phyloP scores from a whole-genome alignment of 805 yeast genomes.

The Barnettozyma vustinii region DNA sequence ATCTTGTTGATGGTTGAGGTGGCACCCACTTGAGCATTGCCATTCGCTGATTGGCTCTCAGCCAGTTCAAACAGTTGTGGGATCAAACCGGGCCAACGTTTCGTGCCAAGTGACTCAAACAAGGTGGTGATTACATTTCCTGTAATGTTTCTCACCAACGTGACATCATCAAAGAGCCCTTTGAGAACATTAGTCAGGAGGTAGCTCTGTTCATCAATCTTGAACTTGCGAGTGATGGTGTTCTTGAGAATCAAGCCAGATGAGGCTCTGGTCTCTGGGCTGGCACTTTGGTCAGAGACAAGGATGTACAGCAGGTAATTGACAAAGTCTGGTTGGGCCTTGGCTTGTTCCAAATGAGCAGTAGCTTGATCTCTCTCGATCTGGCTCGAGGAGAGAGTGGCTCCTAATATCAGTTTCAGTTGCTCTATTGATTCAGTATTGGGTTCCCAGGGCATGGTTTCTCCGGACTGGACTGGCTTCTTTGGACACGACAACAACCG shows the following conservation, averaged over 20 bases:
- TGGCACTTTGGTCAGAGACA: slow-evolving; percentile 42
- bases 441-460: slow-evolving; percentile 59
- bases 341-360: slow-evolving; percentile 65
- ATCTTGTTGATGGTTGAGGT: slow-evolving; percentile 78
- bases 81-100: slow-evolving; percentile 70
- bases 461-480: neutral
- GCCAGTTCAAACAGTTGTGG: slow-evolving; percentile 63
- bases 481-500: neutral
- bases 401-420: slow-evolving; percentile 58
- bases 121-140: slow-evolving; percentile 87
- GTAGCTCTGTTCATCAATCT: slow-evolving; percentile 28
- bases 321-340: slow-evolving; percentile 67
- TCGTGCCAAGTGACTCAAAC: slow-evolving; percentile 61
- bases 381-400: slow-evolving; percentile 61
- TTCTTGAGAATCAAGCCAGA: slow-evolving; percentile 87
- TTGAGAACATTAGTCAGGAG: slow-evolving; percentile 32
- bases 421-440: slow-evolving; percentile 57
- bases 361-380: slow-evolving; percentile 60
- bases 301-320: slow-evolving; percentile 73
- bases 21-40: slow-evolving; percentile 55
- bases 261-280: slow-evolving; percentile 68
- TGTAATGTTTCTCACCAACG: slow-evolving; percentile 77
- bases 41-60: slow-evolving; percentile 33
- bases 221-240: slow-evolving; percentile 42
- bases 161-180: slow-evolving; percentile 47